phyloP scores from a whole-genome alignment of 106 monocot species.

The Hemerocallis citrina region DNA sequence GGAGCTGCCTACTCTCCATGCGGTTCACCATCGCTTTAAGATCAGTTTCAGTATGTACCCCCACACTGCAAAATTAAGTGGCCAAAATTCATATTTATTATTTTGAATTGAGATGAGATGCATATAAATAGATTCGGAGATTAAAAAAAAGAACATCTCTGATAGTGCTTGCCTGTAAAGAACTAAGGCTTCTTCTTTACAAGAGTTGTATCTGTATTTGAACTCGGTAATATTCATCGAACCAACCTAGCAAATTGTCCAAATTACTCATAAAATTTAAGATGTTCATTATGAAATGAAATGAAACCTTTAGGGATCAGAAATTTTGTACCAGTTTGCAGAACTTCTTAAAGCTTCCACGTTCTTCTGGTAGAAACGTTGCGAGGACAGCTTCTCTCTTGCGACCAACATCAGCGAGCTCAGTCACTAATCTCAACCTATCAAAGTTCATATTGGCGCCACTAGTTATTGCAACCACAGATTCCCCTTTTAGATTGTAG shows the following conservation, averaged over 20 bases:
- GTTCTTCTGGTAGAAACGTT: slow-evolving; percentile 69
- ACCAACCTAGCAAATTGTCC: slow-evolving; percentile 56
- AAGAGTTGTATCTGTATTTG: slow-evolving; percentile 85
- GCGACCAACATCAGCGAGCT: slow-evolving; percentile 98
- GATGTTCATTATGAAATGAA: not conserved
- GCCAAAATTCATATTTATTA: not conserved
- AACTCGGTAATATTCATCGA: slow-evolving; percentile 94
- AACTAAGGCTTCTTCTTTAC: slow-evolving; percentile 74
- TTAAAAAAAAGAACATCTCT: not conserved
- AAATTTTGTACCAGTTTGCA: slow-evolving; percentile 46
- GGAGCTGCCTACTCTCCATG: slow-evolving; percentile 43
- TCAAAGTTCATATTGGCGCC: slow-evolving; percentile 99
- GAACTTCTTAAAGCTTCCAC: slow-evolving; percentile 78
- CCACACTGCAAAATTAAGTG: slow-evolving; percentile 62
- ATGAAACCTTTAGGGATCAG: not conserved
- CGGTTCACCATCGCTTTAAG: slow-evolving; percentile 64
- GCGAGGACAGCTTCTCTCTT: slow-evolving; percentile 95
- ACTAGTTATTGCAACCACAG: slow-evolving; percentile 86
- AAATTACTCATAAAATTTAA: not conserved
- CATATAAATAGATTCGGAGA: not conserved
- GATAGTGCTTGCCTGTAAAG: slow-evolving; percentile 66
- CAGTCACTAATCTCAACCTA: slow-evolving; percentile 85
- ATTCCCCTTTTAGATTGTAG: slow-evolving; percentile 75
- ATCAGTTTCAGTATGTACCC: slow-evolving; percentile 73
- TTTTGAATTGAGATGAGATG: not conserved